A percentile compares a stretch with the other conserved stretches of the same genome.
Conservation (phyloP, 345 rosid species). For the Erodium maritimum region DNA sequence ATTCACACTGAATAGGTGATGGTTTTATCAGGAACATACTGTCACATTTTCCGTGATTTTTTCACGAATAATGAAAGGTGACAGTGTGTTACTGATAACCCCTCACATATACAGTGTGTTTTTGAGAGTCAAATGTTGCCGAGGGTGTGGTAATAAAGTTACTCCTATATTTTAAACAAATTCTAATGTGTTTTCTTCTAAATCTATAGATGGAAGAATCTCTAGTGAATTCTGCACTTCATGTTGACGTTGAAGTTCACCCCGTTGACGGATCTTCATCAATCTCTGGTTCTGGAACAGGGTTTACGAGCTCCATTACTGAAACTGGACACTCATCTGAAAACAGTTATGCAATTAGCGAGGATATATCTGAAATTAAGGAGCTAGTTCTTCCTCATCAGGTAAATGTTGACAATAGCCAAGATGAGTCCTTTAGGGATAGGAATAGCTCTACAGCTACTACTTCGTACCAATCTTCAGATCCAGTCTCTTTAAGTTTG, state of each 20-base stretch:
- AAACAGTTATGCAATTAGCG: slow-evolving; percentile 14
- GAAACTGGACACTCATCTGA: slow-evolving; percentile 25
- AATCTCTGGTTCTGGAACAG: slow-evolving; percentile 16
- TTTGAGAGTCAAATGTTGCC: too few species aligned
- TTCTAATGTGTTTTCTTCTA: slow-evolving; percentile 6
- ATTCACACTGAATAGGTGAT: too few species aligned
- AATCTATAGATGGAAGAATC: slow-evolving; percentile 31
- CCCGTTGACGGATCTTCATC: slow-evolving; percentile 17
- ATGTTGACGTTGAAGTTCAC: slow-evolving; percentile 5
- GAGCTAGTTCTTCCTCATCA: slow-evolving; percentile 26
- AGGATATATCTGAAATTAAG: slow-evolving; percentile 19
- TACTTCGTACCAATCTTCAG: slow-evolving; percentile 38
- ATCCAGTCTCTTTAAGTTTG: slow-evolving; percentile 25
- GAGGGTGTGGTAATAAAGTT: too few species aligned
- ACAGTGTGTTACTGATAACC: too few species aligned
- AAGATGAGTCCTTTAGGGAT: slow-evolving; percentile 25
- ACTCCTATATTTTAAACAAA: background rate
- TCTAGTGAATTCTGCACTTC: slow-evolving; percentile 20
- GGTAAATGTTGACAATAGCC: slow-evolving; percentile 31
- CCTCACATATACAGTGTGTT: too few species aligned
- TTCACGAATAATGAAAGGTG: too few species aligned
- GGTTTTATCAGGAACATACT: too few species aligned
- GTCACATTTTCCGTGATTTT: too few species aligned
- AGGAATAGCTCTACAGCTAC: slow-evolving; percentile 30
- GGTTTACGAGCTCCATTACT: slow-evolving; percentile 15